A percentile compares a stretch with the other conserved stretches of the same genome.
Evolutionary conservation across 164 flowering plant genomes (phyloP).

Genomic region (Stephania cephalantha): DNA sequence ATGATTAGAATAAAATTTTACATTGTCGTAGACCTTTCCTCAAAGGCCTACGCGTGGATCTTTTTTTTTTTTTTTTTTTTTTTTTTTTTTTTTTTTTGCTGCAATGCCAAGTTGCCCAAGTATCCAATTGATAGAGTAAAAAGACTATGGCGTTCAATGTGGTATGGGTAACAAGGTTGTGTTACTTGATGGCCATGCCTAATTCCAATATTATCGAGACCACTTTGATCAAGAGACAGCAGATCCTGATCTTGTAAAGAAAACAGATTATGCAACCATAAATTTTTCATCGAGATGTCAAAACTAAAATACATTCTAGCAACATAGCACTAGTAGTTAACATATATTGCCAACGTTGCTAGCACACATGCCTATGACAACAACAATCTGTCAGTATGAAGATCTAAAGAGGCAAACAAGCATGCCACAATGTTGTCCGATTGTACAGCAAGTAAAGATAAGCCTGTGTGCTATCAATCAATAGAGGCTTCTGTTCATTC

Average conservation of each 20-base stretch:
- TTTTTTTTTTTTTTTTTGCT: no score
- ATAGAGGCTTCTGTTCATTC: no score
- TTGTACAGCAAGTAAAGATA: not conserved
- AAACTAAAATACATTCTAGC: not conserved
- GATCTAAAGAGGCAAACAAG: not conserved
- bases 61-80: no score
- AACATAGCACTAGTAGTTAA: not conserved
- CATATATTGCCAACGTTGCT: not conserved
- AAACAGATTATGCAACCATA: not conserved
- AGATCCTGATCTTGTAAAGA: not conserved
- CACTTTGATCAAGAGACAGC: not conserved
- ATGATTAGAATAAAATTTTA: not conserved
- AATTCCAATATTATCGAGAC: not conserved
- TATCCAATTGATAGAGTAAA: not conserved
- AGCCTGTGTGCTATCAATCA: no score
- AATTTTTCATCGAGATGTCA: not conserved
- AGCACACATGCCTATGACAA: not conserved
- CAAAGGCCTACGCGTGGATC: not conserved
- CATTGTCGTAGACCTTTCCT: not conserved
- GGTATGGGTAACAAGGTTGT: not conserved
- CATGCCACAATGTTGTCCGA: not conserved
- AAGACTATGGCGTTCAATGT: not conserved
- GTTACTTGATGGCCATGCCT: not conserved
- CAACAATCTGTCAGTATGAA: not conserved
- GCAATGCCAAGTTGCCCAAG: not conserved